phyloP scores from a whole-genome alignment of 202 grass and related monocot genomes.

The Cymbopogon flexuosus region DNA sequence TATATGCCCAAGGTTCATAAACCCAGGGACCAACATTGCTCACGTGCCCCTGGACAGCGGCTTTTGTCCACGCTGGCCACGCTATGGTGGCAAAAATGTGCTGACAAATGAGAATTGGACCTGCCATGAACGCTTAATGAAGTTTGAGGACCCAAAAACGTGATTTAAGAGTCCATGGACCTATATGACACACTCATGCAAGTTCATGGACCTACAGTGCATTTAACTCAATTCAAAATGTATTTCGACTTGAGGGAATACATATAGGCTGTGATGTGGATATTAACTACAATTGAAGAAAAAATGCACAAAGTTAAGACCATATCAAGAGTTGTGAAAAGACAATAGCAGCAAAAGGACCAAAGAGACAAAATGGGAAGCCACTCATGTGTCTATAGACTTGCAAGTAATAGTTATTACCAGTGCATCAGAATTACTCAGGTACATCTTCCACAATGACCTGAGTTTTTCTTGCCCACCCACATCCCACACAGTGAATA shows the following conservation, averaged over 20 bases:
- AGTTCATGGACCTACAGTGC: too few species aligned
- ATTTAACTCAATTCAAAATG: not conserved
- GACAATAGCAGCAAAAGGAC: not conserved
- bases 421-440: slow-evolving; percentile 89
- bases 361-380: slow-evolving; percentile 6
- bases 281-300: not conserved
- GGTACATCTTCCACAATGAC: slow-evolving; percentile 87
- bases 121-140: too few species aligned
- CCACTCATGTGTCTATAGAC: not conserved
- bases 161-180: too few species aligned
- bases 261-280: not conserved
- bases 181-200: too few species aligned
- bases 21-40: too few species aligned
- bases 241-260: not conserved
- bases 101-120: too few species aligned
- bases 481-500: slow-evolving; percentile 95
- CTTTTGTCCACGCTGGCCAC: too few species aligned
- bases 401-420: slow-evolving; percentile 42
- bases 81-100: too few species aligned
- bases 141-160: too few species aligned
- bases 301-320: not conserved
- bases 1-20: too few species aligned
- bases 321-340: not conserved
- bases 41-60: too few species aligned
- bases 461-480: slow-evolving; percentile 97